These are phyloP conservation scores for Phytophthora meadii DNA, from an alignment of 352 stramenopile species.

Conservation along the genomic window DNA sequence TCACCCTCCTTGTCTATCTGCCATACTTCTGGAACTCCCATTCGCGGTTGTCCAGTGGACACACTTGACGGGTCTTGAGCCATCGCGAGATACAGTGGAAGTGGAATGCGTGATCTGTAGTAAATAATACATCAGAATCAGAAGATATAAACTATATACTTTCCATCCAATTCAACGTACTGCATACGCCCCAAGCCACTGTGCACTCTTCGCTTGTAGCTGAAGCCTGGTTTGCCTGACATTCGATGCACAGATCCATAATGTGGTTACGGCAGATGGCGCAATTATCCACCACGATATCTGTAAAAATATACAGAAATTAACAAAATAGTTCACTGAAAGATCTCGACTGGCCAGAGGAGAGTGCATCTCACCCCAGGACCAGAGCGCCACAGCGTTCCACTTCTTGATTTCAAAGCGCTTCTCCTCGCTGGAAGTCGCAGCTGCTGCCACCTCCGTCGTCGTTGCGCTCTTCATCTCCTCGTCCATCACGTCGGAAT, in stretches of 20 bases:
- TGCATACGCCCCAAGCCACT: slow-evolving; percentile 88
- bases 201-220: slow-evolving; percentile 90
- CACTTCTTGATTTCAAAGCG: slow-evolving; percentile 99
- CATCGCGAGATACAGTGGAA: slow-evolving; percentile 99
- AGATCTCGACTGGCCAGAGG: slow-evolving; percentile 20
- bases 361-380: slow-evolving; percentile 83
- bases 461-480: slow-evolving; percentile 72
- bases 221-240: slow-evolving; percentile 94
- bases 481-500: slow-evolving; percentile 60
- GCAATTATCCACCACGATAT: slow-evolving; percentile 91
- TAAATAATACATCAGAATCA: slow-evolving; percentile 31
- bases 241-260: slow-evolving; percentile 99
- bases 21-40: slow-evolving; percentile 99
- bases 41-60: slow-evolving; percentile 99
- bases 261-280: slow-evolving; percentile 99
- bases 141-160: slow-evolving; percentile 5
- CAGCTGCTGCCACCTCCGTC: slow-evolving; percentile 24
- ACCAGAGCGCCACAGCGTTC: slow-evolving; percentile 99
- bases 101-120: slow-evolving; percentile 98
- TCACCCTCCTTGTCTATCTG: slow-evolving; percentile 54
- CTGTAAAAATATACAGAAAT: slow-evolving; percentile 33
- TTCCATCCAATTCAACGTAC: slow-evolving; percentile 49
- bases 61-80: slow-evolving; percentile 99
- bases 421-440: slow-evolving; percentile 62
- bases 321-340: slow-evolving; percentile 18